A percentile compares a stretch with the other conserved stretches of the same genome.
These are phyloP conservation scores for Xerocomellus chrysenteron DNA, from an alignment of 768 basidiomycete genomes.

Conservation along the genomic window DNA sequence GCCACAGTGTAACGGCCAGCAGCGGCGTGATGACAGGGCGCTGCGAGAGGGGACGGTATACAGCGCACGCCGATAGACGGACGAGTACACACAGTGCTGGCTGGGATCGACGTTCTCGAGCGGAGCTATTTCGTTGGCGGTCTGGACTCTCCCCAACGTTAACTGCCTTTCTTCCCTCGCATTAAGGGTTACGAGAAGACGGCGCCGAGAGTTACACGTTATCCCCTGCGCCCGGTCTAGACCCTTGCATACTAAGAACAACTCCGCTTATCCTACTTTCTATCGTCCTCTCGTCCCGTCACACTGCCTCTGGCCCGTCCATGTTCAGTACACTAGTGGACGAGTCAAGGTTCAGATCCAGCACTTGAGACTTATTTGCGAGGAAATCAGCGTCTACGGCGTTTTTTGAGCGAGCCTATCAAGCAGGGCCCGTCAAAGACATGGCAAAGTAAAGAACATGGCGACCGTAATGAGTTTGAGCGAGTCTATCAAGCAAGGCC, in stretches of 20 bases:
- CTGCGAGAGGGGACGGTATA: not conserved
- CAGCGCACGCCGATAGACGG: conserved; percentile 4
- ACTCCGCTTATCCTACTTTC: not conserved
- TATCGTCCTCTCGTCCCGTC: not conserved
- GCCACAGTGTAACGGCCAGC: not conserved
- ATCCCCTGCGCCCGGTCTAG: conserved; percentile 18
- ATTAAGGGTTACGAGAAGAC: conserved; percentile 15
- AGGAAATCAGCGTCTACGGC: not conserved
- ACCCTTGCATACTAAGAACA: not conserved
- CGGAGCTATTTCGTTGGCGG: conserved; percentile 22
- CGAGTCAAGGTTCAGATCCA: no score
- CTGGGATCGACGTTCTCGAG: conserved; percentile 26
- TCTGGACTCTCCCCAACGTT: conserved; percentile 22
- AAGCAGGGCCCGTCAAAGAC: no score
- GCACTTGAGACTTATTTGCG: no score
- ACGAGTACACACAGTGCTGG: not conserved
- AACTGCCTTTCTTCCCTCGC: conserved; percentile 11
- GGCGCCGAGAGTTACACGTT: conserved; percentile 14
- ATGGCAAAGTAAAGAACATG: no score
- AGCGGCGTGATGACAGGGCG: not conserved
- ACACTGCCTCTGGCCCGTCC: not conserved
- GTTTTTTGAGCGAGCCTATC: not conserved
- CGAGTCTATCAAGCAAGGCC: no score
- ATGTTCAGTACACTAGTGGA: no score
- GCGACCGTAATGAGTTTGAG: no score